phyloP scores from a whole-genome alignment of 2,329 filamentous ascomycete species.

The Botrytis deweyae region DNA sequence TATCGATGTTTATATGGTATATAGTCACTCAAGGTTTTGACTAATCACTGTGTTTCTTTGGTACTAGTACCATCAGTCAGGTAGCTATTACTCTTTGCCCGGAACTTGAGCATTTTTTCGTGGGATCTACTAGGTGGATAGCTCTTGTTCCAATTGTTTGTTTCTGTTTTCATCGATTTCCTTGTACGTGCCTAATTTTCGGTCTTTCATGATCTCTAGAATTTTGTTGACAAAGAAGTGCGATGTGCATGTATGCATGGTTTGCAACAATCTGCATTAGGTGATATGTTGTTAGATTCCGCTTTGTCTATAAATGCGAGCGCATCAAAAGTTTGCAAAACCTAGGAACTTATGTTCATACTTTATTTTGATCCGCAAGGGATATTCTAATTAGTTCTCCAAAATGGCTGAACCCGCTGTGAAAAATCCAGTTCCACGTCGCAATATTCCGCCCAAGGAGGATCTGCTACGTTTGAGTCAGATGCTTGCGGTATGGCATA shows the following conservation, averaged over 20 bases:
- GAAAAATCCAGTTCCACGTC: not conserved
- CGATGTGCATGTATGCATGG: not conserved
- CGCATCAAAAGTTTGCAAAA: not conserved
- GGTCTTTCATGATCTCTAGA: not conserved
- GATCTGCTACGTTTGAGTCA: not conserved
- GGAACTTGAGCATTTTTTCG: not conserved
- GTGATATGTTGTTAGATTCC: not conserved
- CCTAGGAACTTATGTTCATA: not conserved
- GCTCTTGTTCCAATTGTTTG: not conserved
- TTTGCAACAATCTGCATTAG: not conserved
- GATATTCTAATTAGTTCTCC: not conserved
- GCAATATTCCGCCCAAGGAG: not conserved
- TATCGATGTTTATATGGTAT: not conserved
- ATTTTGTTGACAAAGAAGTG: not conserved
- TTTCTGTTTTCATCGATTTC: not conserved
- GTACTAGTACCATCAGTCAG: not conserved
- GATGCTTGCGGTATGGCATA: not conserved
- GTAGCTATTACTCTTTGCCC: not conserved
- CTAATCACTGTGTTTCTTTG: not conserved
- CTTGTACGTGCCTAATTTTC: not conserved
- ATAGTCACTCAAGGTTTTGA: not conserved
- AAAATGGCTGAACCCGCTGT: not conserved
- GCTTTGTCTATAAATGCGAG: not conserved
- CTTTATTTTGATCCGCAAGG: not conserved
- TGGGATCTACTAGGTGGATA: not conserved